Evolutionary conservation across 177 flowering plant species (phyloP).

Genomic region (Tripterygium wilfordii): DNA sequence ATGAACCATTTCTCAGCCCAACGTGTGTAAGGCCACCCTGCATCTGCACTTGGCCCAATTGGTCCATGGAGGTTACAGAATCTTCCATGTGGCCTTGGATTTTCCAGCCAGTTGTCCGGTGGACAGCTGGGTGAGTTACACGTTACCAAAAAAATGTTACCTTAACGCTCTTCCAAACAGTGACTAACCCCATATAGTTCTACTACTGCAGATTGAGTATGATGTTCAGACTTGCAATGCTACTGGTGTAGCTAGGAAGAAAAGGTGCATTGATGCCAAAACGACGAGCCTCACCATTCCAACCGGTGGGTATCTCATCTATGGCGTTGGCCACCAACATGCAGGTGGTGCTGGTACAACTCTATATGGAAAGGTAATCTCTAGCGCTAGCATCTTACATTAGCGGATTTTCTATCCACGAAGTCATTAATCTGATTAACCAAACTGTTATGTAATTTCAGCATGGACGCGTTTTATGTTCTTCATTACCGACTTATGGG

Average conservation of each 20-base stretch:
- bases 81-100: no score
- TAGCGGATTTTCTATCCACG: not conserved
- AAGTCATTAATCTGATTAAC: no score
- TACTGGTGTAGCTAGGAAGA: slow-evolving; percentile 15
- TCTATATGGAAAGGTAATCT: slow-evolving; percentile 70
- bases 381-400: not conserved
- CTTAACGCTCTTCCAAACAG: no score
- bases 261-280: slow-evolving; percentile 41
- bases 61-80: no score
- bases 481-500: slow-evolving; percentile 74
- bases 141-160: no score
- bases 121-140: no score
- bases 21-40: no score
- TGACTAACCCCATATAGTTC: not conserved
- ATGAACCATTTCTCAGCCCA: no score
- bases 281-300: slow-evolving; percentile 45
- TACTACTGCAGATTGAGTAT: slow-evolving; percentile 61
- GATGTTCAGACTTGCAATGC: slow-evolving; percentile 46
- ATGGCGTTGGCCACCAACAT: slow-evolving; percentile 91
- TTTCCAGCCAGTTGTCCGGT: no score
- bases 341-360: slow-evolving; percentile 65
- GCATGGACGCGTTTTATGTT: slow-evolving; percentile 76
- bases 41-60: no score
- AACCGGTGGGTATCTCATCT: slow-evolving; percentile 65
- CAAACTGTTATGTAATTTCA: no score